Evolutionary conservation across 2,329 filamentous ascomycete species (phyloP), one percentile per base, ranked within the genome.

Genomic region (Pestalotiopsis sp.): DNA sequence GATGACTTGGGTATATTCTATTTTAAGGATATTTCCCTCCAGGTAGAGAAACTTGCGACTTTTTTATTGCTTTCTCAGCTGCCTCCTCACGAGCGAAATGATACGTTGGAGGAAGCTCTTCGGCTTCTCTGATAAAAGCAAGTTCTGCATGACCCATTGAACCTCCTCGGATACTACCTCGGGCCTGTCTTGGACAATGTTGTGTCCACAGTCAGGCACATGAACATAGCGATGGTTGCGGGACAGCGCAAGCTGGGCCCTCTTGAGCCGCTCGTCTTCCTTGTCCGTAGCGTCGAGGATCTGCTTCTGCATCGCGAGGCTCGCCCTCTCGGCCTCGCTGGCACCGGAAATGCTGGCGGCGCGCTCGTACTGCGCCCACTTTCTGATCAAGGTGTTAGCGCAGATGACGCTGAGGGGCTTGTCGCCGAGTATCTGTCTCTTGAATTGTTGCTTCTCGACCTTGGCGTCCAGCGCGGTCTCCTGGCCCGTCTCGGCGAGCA

Each of bases 401-500:
- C 72, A 67, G 2, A 78, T 70, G 12, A 78, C 75, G 59, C 71
- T 72, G 59, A 78, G 65, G 4, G 75, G 75, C n/a, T 72, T 70
- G 4, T 23, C 36, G 9, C 74, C 72, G 20, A 78, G 65, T 2
- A 74, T 62, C 23, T 68, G 40, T 4, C 59, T 38, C 49, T 67
- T 56, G 40, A 73, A 71, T 68, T 78, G 76, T 13, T 17, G 57
- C 62, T 72, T 66, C 60, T 75, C 75, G 2, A 73, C 31, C 36
- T 49, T 62, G 1, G 69, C 52, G 2, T 74, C 74, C 3, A 78
- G 71, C 14, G 75, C 74, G 63, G 75, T 74, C 70, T 77, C 76
- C 59, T 77, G 76, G 0, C 76, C 76, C 20, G 76, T 78, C 68
- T 78, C 76, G 2, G 73, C 75, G 4, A 78, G 73, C 41, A 77